Evolutionary conservation across 1,139 yeast genomes (phyloP).

Genomic region (Candida dubliniensis): DNA sequence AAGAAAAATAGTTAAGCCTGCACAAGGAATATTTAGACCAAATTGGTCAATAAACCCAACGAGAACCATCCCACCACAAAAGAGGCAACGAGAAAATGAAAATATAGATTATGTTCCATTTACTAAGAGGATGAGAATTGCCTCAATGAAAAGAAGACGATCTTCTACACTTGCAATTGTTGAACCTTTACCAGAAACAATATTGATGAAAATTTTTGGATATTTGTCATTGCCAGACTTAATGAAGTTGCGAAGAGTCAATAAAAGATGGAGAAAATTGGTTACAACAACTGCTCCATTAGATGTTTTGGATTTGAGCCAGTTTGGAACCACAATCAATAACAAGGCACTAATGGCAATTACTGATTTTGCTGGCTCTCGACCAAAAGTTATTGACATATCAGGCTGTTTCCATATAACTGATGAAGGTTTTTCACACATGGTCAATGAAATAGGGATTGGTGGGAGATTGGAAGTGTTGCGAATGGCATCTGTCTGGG

Average conservation of each 20-base stretch:
- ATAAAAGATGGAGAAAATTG: conserved; percentile 67
- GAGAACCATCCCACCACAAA: conserved; percentile 20
- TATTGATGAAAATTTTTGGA: conserved; percentile 53
- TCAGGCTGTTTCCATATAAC: conserved; percentile 77
- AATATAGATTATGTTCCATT: conserved; percentile 44
- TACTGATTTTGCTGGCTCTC: conserved; percentile 67
- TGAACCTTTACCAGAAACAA: conserved; percentile 59
- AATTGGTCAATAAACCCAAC: conserved; percentile 12
- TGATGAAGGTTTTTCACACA: conserved; percentile 69
- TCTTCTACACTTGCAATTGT: conserved; percentile 54
- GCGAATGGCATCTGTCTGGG: conserved; percentile 73
- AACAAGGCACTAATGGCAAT: conserved; percentile 59
- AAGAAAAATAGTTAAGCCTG: conserved; percentile 24
- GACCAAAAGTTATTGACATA: conserved; percentile 61
- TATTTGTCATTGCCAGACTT: conserved; percentile 53
- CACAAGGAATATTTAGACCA: conserved; percentile 17
- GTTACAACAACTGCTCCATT: conserved; percentile 1
- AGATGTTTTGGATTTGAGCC: conserved; percentile 50
- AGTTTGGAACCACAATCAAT: conserved; percentile 60
- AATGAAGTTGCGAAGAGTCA: conserved; percentile 57
- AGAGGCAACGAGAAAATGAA: not conserved
- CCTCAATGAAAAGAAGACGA: conserved; percentile 46
- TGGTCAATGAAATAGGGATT: conserved; percentile 71
- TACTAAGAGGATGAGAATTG: conserved; percentile 50
- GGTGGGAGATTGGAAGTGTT: conserved; percentile 56